Evolutionary conservation across 1,139 yeast genomes (phyloP).

Genomic region (Taphrina wiesneri): DNA sequence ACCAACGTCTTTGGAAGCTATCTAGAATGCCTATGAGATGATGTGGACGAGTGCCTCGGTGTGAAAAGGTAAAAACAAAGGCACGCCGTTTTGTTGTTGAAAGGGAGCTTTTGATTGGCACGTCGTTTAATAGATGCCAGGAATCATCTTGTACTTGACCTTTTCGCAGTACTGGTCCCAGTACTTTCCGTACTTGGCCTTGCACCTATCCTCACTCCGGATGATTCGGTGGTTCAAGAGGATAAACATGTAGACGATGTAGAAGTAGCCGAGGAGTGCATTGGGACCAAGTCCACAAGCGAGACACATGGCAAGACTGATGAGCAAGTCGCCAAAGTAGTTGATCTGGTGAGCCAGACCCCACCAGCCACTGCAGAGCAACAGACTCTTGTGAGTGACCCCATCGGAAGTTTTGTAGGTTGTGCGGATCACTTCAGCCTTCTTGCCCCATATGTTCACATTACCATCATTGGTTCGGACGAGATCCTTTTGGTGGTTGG

Average conservation of each 20-base stretch:
- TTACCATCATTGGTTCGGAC: conserved; percentile 69
- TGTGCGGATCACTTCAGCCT: conserved; percentile 31
- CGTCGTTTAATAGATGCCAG: conserved; percentile 72
- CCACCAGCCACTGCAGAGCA: conserved; percentile 96
- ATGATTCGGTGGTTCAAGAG: conserved; percentile 81
- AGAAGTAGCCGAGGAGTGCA: conserved; percentile 83
- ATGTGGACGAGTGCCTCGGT: background rate
- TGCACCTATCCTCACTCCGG: conserved; percentile 89
- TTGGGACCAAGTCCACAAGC: conserved; percentile 69
- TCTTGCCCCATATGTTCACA: conserved; percentile 52
- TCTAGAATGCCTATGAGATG: background rate
- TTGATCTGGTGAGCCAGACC: conserved; percentile 86
- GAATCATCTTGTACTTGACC: conserved; percentile 89
- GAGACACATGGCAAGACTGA: conserved; percentile 89
- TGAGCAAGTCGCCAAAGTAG: conserved; percentile 91
- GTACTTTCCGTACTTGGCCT: conserved; percentile 75
- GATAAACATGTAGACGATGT: conserved; percentile 76
- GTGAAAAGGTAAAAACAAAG: background rate
- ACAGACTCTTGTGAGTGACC: conserved; percentile 60
- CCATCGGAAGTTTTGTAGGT: conserved; percentile 28
- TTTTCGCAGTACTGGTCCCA: conserved; percentile 78
- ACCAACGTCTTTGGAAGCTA: background rate
- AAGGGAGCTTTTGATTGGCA: too few species aligned
- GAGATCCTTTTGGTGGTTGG: conserved; percentile 81
- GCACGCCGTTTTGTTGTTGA: background rate